Evolutionary conservation across 2,329 filamentous ascomycete species (phyloP), one percentile per base, ranked within the genome.

Genomic region (Hymenoscyphus linearis): DNA sequence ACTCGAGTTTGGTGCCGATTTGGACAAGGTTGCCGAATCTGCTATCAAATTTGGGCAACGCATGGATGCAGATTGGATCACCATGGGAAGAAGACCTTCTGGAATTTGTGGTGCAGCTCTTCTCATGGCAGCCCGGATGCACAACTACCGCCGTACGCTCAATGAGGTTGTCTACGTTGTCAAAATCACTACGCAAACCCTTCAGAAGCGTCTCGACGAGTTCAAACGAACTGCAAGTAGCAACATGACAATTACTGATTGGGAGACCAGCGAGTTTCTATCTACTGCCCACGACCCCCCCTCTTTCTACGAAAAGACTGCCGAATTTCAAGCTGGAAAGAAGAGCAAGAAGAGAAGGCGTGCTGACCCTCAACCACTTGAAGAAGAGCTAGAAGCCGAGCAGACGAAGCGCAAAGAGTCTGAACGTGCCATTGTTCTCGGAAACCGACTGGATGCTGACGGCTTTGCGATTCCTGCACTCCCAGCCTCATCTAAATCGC

Each of bases 61-160:
- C 64, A 98, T 99, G 95, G 93, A 91, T 66, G 83, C 91, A 59
- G 95, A 99, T 76, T 98, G 95, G 93, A 98, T 99, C 85, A 88
- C 93, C 54, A 91, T 93, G 73, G 95, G 95, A 69, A 89, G 95
- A 70, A 88, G 95, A 47, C 95, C 95, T 16, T 93, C 93, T 6
- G 95, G 95, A 67, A 88, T 98, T 59, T 97, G 93, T 74, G 95
- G 95, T 64, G 95, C 95, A 13, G 96, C 93, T 67, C 83, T 99
- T 55, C 90, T 99, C 64, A 88, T 99, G 74, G 95, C 95, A 6
- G 93, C 95, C 9, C 89, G 95, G 58, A 98, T 98, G 89, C 96
- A 97, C 82, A 98, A 98, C 75, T 99, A 96, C 73, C 89, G 93
- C 52, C 87, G 95, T 18, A 96, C 92, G 0, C 86, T 96, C 13